A percentile compares a stretch with the other conserved stretches of the same genome.
These are phyloP conservation scores for Astrothelium macrocarpum DNA, from an alignment of 495 filamentous ascomycete species.

Conservation along the genomic window DNA sequence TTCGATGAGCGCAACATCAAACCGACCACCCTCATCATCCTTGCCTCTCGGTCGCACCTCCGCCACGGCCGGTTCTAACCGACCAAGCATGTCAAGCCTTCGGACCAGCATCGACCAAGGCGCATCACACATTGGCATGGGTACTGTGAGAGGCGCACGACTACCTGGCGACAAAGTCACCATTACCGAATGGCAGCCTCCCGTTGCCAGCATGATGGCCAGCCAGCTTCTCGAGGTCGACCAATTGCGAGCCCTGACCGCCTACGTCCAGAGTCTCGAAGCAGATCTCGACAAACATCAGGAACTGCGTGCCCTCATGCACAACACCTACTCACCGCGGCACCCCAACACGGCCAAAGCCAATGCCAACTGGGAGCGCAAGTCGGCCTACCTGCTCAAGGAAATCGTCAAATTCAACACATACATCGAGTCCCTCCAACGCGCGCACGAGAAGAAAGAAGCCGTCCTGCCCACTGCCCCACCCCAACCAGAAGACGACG, in stretches of 20 bases:
- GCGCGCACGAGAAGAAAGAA: conserved; percentile 49
- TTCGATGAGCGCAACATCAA: neutral
- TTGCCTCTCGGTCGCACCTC: neutral
- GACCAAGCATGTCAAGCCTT: conserved; percentile 62
- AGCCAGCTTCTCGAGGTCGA: conserved; percentile 67
- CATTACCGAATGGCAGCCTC: conserved; percentile 91
- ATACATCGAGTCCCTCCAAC: conserved; percentile 73
- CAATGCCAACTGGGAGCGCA: conserved; percentile 93
- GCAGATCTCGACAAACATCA: conserved; percentile 81
- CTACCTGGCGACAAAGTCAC: conserved; percentile 78
- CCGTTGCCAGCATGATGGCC: conserved; percentile 77
- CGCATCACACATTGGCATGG: conserved; percentile 17
- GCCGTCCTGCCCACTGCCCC: conserved; percentile 34
- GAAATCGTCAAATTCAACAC: conserved; percentile 96
- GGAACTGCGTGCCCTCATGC: conserved; percentile 56
- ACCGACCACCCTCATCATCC: conserved; percentile 6
- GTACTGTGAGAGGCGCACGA: conserved; percentile 41
- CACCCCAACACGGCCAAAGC: conserved; percentile 72
- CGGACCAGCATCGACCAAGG: conserved; percentile 63
- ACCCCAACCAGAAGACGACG: too few species aligned
- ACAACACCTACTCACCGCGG: conserved; percentile 59
- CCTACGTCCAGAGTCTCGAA: conserved; percentile 78
- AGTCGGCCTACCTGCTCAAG: conserved; percentile 79
- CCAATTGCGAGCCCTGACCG: conserved; percentile 62
- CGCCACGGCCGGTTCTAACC: neutral